Evolutionary conservation across 2,329 filamentous ascomycete species (phyloP), one percentile per base, ranked within the genome.

Genomic region (Trichoderma sp.): DNA sequence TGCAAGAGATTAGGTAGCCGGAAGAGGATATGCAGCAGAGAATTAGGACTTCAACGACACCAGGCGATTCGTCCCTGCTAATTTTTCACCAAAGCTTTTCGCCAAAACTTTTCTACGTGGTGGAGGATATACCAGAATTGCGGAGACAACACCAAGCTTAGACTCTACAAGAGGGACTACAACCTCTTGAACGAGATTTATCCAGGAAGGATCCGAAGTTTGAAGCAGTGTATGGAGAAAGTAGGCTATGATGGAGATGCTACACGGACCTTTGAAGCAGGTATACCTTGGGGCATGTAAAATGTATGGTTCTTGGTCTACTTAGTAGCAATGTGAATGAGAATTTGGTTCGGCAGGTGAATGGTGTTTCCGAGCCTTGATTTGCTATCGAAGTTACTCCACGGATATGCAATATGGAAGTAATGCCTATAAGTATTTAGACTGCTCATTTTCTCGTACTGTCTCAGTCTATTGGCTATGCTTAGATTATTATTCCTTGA

Each of bases 261-360:
- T 22, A 45, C 10, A 2, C n/a, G 39, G 5, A 45, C 39, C 6
- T 45, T 45, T 6, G 39, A 45, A n/a, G 39, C 39, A 12, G 39
- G 39, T 22, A 45, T 22, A 19, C 39, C 39, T 8, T 45, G 39
- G 39, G 39, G 39, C n/a, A 19, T 45, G 39, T 45, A 45, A 45
- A 22, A 6, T 22, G 4, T 45, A 45, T 5, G 4, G 0, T 4
- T 3, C n/a, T 13, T 0, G n/a, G 9, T 4, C 1, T 9, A n/a
- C n/a, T n/a, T 19, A 45, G 19, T 19, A 22, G 10, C 39, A 19
- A 2, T 13, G 2, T 22, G n/a, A 13, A 22, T 22, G n/a, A 45
- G n/a, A 45, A 5, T 45, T 4, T 12, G 17, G 5, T 45, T 45
- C n/a, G 12, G 9, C 39, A 19, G n/a, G 5, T 45, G 1, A 15